Evolutionary conservation across 495 filamentous ascomycete genomes (phyloP), one percentile per base, ranked within the genome.

Genomic region (Aspergillus sclerotioniger): DNA sequence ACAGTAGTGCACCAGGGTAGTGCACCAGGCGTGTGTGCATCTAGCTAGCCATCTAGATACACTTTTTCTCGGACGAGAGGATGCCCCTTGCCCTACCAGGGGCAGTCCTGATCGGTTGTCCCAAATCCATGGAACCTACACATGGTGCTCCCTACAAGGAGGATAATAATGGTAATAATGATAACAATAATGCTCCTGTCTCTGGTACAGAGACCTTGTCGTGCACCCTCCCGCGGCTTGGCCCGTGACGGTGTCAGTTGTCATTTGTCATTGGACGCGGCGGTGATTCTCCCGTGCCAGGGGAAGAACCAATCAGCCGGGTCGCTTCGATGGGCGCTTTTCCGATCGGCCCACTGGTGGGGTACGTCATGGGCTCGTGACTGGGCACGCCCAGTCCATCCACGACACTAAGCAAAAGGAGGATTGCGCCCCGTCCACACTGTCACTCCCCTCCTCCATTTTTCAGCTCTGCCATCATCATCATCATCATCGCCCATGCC

Each of bases 311-410:
- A 59, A 59, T 58, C 44, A 58, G 35, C 48, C 51, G 57, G 57
- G 57, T 37, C 52, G 9, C 20, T 44, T 41, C 16, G 39, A 41
- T 51, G 41, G 58, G 37, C 46, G 13, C 29, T 33, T 20, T 58
- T 48, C 56, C 54, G 62, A 64, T 64, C 62, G 62, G 56, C 53
- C 51, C 47, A 41, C 15, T 5, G 20, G 58, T 60, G 58, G 58
- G 56, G 51, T 51, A 37, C 29, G 20, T 45, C 39, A 56, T 55
- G 19, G 39, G 32, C 46, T 49, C 35, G 45, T 59, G 54, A 54
- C 35, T 54, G 51, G 46, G 54, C 44, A 35, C 51, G 49, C 53
- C 62, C 49, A 61, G 62, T 55, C 58, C 54, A 45, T 43, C 56
- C 20, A 13, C 47, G 39, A 13, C 56, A 33, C 56, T 53, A 59